Conservation (phyloP, 106 monocot species). For the Dioscorea alata region DNA sequence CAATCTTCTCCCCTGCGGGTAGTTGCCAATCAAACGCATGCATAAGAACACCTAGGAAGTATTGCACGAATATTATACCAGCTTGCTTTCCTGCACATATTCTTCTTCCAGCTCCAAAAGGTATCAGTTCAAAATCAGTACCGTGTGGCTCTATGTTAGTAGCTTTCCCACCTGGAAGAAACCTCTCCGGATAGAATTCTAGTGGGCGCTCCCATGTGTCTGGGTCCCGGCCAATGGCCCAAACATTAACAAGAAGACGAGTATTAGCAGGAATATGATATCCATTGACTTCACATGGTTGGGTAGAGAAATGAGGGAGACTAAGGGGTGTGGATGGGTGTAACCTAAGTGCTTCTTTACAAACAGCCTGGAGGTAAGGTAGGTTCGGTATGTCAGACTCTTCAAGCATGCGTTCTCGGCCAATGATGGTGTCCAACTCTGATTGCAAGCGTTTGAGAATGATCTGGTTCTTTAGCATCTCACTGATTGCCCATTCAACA, state of each 20-base stretch:
- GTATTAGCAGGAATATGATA: conserved; percentile 23
- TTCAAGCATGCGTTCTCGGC: conserved; percentile 20
- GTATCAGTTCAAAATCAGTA: conserved; percentile 32
- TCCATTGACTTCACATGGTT: conserved; percentile 24
- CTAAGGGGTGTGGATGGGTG: conserved; percentile 47
- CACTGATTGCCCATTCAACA: conserved; percentile 47
- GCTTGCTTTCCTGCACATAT: conserved; percentile 30
- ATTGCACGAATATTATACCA: conserved; percentile 33
- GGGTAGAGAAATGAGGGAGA: conserved; percentile 31
- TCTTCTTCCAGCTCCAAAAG: conserved; percentile 29
- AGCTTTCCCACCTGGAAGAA: conserved; percentile 14
- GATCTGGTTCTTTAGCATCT: conserved; percentile 37
- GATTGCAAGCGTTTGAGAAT: conserved; percentile 18
- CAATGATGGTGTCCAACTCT: conserved; percentile 39
- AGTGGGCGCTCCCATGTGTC: conserved; percentile 28
- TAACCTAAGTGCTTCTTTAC: conserved; percentile 34
- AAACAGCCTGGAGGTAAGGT: conserved; percentile 33
- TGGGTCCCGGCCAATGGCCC: conserved; percentile 41
- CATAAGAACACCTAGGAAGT: conserved; percentile 20
- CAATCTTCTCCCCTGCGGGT: conserved; percentile 13
- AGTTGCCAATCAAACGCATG: conserved; percentile 31
- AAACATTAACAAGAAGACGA: conserved; percentile 35
- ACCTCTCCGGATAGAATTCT: conserved; percentile 39
- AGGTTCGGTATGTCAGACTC: conserved; percentile 31
- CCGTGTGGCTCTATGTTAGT: conserved; percentile 18